phyloP scores from a whole-genome alignment of 306 rosid species.

The Parietaria judaica region DNA sequence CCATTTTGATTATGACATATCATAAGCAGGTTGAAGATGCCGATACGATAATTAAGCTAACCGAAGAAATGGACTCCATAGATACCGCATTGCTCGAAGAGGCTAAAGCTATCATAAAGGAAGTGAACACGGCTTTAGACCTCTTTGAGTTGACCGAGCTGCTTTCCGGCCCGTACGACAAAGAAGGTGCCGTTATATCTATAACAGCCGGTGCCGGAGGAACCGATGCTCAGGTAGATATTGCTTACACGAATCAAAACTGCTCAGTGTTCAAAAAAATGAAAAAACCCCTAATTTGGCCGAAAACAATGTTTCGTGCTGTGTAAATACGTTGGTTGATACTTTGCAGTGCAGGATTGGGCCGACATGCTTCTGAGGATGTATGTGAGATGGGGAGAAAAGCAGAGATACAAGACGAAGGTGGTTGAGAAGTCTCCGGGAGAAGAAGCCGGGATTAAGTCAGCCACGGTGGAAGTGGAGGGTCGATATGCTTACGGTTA shows the following conservation, averaged over 20 bases:
- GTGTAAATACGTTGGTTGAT: slow-evolving; percentile 33
- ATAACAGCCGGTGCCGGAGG: slow-evolving; percentile 98
- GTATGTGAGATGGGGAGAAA: slow-evolving; percentile 95
- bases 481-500: slow-evolving; percentile 96
- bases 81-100: slow-evolving; percentile 78
- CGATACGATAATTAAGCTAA: slow-evolving; percentile 74
- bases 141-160: slow-evolving; percentile 84
- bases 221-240: slow-evolving; percentile 96
- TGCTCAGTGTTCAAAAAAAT: too few relatives aligned
- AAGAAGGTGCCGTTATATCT: slow-evolving; percentile 79
- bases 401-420: slow-evolving; percentile 79
- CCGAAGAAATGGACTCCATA: slow-evolving; percentile 81
- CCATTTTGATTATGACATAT: neutral
- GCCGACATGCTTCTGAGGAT: slow-evolving; percentile 98
- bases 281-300: too few relatives aligned
- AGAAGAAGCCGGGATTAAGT: slow-evolving; percentile 97
- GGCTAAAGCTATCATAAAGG: slow-evolving; percentile 71
- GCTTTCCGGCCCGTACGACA: slow-evolving; percentile 92
- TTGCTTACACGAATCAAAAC: slow-evolving; percentile 3
- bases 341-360: slow-evolving; percentile 93
- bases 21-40: slow-evolving; percentile 81
- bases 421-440: slow-evolving; percentile 85
- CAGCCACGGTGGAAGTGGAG: slow-evolving; percentile 87
- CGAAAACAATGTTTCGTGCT: too few relatives aligned
- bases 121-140: slow-evolving; percentile 71